A percentile compares a stretch with the other conserved stretches of the same genome.
Conservation (phyloP, 768 basidiomycete genomes). For the Lentinula lateritia region DNA sequence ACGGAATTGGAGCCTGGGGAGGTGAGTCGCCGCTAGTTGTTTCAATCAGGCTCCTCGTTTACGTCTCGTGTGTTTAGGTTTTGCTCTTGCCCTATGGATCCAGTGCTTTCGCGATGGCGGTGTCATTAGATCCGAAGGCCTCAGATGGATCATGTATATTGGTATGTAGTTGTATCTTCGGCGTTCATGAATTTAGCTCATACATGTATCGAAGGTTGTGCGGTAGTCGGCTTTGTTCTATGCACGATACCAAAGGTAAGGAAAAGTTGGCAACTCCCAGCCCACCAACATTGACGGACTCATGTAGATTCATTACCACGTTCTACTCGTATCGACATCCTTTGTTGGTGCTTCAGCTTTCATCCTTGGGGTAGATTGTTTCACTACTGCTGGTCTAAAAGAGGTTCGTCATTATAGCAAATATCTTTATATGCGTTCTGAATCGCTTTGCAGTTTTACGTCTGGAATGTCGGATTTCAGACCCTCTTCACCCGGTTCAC, state of each 20-base stretch:
- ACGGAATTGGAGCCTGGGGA: constrained; percentile 53
- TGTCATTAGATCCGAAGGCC: constrained; percentile 68
- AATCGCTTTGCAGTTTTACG: constrained; percentile 64
- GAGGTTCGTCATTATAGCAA: constrained; percentile 46
- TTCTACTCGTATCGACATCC: constrained; percentile 82
- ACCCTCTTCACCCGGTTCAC: constrained; percentile 74
- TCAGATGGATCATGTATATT: constrained; percentile 87
- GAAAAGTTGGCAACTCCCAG: constrained; percentile 6
- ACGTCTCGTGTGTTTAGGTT: constrained; percentile 37
- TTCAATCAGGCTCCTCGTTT: constrained; percentile 1
- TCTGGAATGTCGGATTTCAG: constrained; percentile 91
- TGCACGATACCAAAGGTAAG: constrained; percentile 74
- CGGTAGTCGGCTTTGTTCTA: constrained; percentile 72
- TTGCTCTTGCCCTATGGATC: constrained; percentile 82
- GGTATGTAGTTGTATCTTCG: constrained; percentile 35
- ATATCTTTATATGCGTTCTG: constrained; percentile 11
- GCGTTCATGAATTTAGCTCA: constrained; percentile 14
- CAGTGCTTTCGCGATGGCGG: constrained; percentile 83
- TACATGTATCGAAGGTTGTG: constrained; percentile 43
- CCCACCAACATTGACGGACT: constrained; percentile 17
- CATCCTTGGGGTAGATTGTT: constrained; percentile 92
- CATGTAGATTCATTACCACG: constrained; percentile 66
- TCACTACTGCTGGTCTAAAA: constrained; percentile 85
- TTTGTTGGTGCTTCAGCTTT: constrained; percentile 88
- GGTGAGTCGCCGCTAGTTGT: constrained; percentile 4